Percentiles rank a stretch among this genome's conserved stretches.
These are phyloP conservation scores for Cutaneotrichosporon sp. DNA, from an alignment of 1,284 basidiomycete species.

Conservation along the genomic window DNA sequence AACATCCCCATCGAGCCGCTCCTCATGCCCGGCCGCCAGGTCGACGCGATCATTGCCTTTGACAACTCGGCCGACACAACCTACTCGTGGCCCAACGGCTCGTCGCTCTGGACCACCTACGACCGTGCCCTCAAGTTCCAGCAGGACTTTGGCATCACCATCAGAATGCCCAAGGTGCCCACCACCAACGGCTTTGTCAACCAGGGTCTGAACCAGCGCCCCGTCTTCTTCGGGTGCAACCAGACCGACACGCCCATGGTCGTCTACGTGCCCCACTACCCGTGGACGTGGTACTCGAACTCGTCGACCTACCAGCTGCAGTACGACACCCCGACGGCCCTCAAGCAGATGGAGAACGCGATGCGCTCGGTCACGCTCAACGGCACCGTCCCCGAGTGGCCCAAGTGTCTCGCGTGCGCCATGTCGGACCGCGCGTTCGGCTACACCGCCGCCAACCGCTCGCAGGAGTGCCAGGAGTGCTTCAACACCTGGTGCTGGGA, in stretches of 20 bases:
- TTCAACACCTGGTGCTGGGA: conserved; percentile 54
- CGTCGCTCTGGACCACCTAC: conserved; percentile 51
- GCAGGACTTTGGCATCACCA: conserved; percentile 32
- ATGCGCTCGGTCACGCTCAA: conserved; percentile 48
- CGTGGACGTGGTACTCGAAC: conserved; percentile 53
- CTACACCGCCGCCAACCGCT: conserved; percentile 39
- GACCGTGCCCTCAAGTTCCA: conserved; percentile 36
- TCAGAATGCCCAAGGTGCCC: conserved; percentile 56
- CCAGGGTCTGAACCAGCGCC: conserved; percentile 58
- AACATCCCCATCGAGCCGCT: conserved; percentile 60
- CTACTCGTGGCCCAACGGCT: conserved; percentile 58
- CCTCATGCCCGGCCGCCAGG: conserved; percentile 54
- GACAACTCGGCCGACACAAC: conserved; percentile 59
- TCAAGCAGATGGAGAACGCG: conserved; percentile 42
- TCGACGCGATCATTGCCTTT: conserved; percentile 59
- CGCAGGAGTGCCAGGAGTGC: conserved; percentile 46
- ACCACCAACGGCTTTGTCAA: conserved; percentile 57
- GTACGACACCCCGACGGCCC: conserved; percentile 49
- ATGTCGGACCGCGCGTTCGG: conserved; percentile 52
- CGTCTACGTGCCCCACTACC: conserved; percentile 57
- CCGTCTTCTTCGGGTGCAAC: conserved; percentile 54
- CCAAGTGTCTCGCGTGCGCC: conserved; percentile 55
- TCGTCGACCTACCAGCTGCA: conserved; percentile 52
- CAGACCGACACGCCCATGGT: conserved; percentile 54
- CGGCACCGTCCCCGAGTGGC: conserved; percentile 47